phyloP scores from a whole-genome alignment of 306 rosid species.

The Nissolia schottii region DNA sequence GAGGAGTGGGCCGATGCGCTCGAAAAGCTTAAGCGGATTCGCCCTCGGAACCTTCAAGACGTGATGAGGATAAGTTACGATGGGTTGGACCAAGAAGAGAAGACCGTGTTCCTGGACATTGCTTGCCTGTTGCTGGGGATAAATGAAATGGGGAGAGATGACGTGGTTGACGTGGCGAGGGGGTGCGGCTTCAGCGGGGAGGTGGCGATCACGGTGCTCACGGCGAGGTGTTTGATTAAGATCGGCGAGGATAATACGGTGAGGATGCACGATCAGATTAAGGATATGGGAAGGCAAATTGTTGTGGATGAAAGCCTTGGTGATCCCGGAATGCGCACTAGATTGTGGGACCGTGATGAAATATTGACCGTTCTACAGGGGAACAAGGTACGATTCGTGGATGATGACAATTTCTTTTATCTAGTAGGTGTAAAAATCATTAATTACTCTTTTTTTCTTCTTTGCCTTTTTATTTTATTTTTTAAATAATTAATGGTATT shows the following conservation, averaged over 20 bases:
- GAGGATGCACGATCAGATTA: slow-evolving; percentile 71
- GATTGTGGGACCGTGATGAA: slow-evolving; percentile 56
- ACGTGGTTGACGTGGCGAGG: slow-evolving; percentile 43
- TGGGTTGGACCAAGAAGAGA: slow-evolving; percentile 40
- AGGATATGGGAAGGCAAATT: slow-evolving; percentile 71
- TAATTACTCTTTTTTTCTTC: too few species aligned
- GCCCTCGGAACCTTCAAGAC: slow-evolving; percentile 43
- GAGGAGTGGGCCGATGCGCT: slow-evolving; percentile 50
- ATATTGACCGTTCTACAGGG: slow-evolving; percentile 39
- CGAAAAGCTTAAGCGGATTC: slow-evolving; percentile 35
- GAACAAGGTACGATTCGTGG: slow-evolving; percentile 35
- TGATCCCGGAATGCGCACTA: slow-evolving; percentile 46
- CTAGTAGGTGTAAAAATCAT: too few species aligned
- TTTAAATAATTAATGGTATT: too few species aligned
- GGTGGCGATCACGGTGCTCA: slow-evolving; percentile 28
- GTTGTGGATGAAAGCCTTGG: slow-evolving; percentile 26
- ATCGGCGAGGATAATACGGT: slow-evolving; percentile 25
- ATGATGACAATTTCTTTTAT: too few species aligned
- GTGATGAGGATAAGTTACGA: slow-evolving; percentile 57
- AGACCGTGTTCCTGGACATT: slow-evolving; percentile 56
- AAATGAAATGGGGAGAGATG: slow-evolving; percentile 40
- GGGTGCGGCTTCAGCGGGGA: slow-evolving; percentile 61
- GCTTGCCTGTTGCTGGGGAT: slow-evolving; percentile 53
- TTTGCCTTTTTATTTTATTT: too few species aligned
- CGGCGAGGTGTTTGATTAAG: slow-evolving; percentile 50